Conservation (phyloP, 2,329 filamentous ascomycete genomes). For the Xylariales sp. region DNA sequence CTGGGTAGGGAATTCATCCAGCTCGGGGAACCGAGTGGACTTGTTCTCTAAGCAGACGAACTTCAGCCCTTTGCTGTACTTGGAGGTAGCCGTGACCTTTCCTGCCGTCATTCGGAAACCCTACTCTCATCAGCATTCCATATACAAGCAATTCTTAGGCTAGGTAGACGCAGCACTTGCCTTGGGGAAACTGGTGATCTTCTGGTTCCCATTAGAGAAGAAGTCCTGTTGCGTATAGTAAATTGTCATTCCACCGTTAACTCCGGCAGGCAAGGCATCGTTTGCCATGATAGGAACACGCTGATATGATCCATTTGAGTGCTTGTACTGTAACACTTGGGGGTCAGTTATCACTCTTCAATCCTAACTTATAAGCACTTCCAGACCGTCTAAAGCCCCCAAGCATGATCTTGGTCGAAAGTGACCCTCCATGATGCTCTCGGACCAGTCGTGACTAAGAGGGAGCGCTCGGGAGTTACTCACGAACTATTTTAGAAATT, state of each 20-base stretch:
- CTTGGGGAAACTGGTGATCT: constrained; percentile 58
- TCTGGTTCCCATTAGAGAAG: constrained; percentile 48
- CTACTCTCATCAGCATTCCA: constrained; percentile 38
- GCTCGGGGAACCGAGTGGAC: constrained; percentile 55
- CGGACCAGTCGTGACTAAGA: no score
- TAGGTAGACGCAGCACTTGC: constrained; percentile 40
- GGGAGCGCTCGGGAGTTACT: neutral
- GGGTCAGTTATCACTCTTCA: neutral
- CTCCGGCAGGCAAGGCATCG: constrained; percentile 43
- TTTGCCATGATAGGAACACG: constrained; percentile 49
- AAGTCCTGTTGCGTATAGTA: constrained; percentile 51
- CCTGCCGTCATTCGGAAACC: constrained; percentile 60
- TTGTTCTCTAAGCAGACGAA: constrained; percentile 56
- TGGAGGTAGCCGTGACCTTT: constrained; percentile 49
- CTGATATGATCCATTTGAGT: constrained; percentile 49
- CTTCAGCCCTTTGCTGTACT: constrained; percentile 52
- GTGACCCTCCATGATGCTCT: no score
- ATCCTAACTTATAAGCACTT: no score
- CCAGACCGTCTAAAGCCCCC: no score
- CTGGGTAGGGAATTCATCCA: constrained; percentile 54
- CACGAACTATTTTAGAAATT: neutral
- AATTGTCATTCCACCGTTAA: constrained; percentile 50
- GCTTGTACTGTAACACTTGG: constrained; percentile 40
- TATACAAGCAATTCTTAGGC: neutral
- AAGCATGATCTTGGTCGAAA: no score